phyloP scores from a whole-genome alignment of 805 yeast genomes.

The Candida krabiensis region DNA sequence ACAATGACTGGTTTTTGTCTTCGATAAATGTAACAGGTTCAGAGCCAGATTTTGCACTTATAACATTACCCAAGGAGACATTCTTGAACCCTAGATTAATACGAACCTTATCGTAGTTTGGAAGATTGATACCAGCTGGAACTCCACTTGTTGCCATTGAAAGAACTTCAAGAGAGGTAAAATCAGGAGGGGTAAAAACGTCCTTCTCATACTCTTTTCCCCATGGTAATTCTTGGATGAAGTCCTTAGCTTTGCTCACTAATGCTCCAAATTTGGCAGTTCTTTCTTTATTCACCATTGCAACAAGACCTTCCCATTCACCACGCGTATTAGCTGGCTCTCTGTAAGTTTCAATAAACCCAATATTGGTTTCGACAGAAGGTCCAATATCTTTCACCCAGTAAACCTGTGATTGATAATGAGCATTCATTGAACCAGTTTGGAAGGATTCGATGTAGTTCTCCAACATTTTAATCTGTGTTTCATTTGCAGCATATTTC shows the following conservation, averaged over 20 bases:
- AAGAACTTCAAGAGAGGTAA: constrained; percentile 84
- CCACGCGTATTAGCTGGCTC: constrained; percentile 92
- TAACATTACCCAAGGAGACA: constrained; percentile 83
- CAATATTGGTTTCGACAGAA: constrained; percentile 74
- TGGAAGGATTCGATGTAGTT: constrained; percentile 67
- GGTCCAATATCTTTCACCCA: constrained; percentile 93
- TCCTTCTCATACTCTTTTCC: constrained; percentile 73
- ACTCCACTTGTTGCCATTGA: constrained; percentile 89
- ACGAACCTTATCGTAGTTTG: constrained; percentile 88
- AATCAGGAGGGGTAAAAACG: constrained; percentile 87
- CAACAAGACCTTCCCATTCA: constrained; percentile 91
- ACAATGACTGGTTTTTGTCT: constrained; percentile 52
- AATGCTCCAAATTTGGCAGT: constrained; percentile 75
- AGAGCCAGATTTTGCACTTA: constrained; percentile 70
- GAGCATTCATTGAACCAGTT: constrained; percentile 84
- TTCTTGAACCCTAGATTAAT: constrained; percentile 83
- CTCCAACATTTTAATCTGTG: constrained; percentile 64
- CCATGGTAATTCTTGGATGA: constrained; percentile 78
- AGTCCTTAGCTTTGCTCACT: constrained; percentile 65
- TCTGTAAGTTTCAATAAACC: constrained; percentile 90
- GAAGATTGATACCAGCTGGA: constrained; percentile 92
- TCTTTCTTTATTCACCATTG: constrained; percentile 85
- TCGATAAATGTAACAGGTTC: constrained; percentile 68
- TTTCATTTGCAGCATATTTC: constrained; percentile 68
- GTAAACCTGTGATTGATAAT: constrained; percentile 75